Evolutionary conservation across 148 eudicot species (phyloP).

Genomic region (Rhododendron mucronatum): DNA sequence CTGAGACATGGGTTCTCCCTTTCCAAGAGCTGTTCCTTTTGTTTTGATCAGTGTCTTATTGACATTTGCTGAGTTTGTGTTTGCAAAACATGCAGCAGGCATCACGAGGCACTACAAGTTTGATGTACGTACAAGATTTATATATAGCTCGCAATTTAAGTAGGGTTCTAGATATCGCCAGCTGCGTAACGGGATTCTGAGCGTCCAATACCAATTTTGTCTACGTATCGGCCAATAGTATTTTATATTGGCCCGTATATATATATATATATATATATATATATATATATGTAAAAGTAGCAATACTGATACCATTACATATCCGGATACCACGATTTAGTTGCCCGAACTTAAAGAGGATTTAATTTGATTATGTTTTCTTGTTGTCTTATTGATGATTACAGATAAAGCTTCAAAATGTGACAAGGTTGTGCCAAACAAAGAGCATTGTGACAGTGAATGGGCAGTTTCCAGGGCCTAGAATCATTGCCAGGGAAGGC

Average conservation of each 20-base stretch:
- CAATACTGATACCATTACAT: background rate
- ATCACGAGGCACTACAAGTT: conserved; percentile 32
- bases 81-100: conserved; percentile 9
- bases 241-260: too few relatives aligned
- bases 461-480: conserved; percentile 54
- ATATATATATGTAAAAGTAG: too few relatives aligned
- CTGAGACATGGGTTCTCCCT: conserved; percentile 1
- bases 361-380: background rate
- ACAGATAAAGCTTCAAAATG: conserved; percentile 38
- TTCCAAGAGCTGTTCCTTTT: background rate
- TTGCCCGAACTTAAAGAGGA: background rate
- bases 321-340: background rate
- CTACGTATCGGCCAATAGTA: too few relatives aligned
- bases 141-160: too few relatives aligned
- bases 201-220: too few relatives aligned
- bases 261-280: too few relatives aligned
- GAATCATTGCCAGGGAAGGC: conserved; percentile 43
- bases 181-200: too few relatives aligned
- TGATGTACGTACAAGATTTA: conserved; percentile 19
- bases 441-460: conserved; percentile 53
- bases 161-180: background rate
- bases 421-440: conserved; percentile 50
- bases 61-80: background rate
- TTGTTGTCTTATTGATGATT: background rate
- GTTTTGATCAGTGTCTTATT: background rate